Base-by-base conservation (phyloP, 108 stramenopile genomes). In the Thalassiosira profunda region DNA sequence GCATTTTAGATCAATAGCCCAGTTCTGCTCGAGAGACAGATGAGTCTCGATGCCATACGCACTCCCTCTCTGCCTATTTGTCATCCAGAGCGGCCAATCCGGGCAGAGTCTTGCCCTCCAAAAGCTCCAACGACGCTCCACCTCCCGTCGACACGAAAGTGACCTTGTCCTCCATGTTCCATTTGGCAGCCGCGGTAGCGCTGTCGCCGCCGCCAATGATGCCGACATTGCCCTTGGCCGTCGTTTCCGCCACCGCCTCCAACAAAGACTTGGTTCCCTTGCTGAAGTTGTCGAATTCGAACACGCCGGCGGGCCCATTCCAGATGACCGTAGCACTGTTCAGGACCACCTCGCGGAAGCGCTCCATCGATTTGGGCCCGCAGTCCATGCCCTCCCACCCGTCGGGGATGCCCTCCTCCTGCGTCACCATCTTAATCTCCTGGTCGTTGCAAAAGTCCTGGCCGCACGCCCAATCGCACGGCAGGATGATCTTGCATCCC, bases 161-260 rank as follows among this genome's bases (percentile, higher is more conserved):
- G 85, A 99, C 97, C 56, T 96, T 89, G 41, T 90, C 94, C 29
- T 95, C 96, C 54, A 93, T 85, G 84, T 95, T 97, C 28, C 82
- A 85, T 60, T 86, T 72, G 72, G 97, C 97, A 25, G 91, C 88
- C 60, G 98, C 98, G 38, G 98, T 97, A 72, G 98, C 99, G 67
- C 98, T 98, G 90, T 99, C 99, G 43, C 99, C 99, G 63, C 99
- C 99, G 60, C 99, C 99, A 63, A 99, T 96, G 84, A 99, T 98
- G 71, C 97, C 98, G 80, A 92, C 58, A 52, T 47, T 42, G 12
- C 70, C 70, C 28, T 49, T 23, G 0, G 48, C 51, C 0, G 70
- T 72, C 11, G 51, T 60, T 33, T 73, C 72, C 0, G 61, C 72
- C 15, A 73, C 62, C 9, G 72, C 72, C 18, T 73, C 62, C 3